Base-by-base conservation (phyloP, 345 rosid genomes). In the Populus euphratica region DNA sequence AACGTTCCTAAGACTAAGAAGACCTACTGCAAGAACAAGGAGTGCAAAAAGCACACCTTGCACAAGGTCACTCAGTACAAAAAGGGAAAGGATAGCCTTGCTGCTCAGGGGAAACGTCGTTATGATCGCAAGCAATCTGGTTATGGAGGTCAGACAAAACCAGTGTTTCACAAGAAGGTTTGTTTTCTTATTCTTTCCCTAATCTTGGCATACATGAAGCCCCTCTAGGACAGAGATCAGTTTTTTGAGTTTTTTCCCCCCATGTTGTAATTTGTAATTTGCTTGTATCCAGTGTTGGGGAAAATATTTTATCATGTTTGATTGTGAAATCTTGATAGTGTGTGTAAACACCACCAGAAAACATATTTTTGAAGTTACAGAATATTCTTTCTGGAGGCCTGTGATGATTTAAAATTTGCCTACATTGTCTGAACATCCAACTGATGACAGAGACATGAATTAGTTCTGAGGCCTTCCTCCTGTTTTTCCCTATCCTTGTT, bases 1-100 rank as follows among this genome's bases (percentile, higher is more conserved):
- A 92, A 92, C 78, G 89, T 91, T 77, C 95, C 95, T 4, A 91
- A 92, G 86, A 92, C 95, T 0, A 92, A 92, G 94, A 92, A 92
- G 84, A 78, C 81, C 33, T 73, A 67, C 62, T 78, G 77, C 68
- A 78, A 78, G 47, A 50, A 31, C 77, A 78, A 78, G 77, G 77
- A 78, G 54, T 66, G 81, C 77, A n/a, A 41, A 5, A 73, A 78
- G 54, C 80, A 78, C 71, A 68, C 78, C 17, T 47, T 79, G 65
- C 78, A 74, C 39, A 70, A 74, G 70, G 73, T 79, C 13, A 79
- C 77, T 20, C 81, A 79, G 21, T 79, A 68, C 74, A 79, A 79
- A 49, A 79, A 79, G 35, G 69, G 78, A 21, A 79, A 79, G 35
- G 81, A 62, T 67, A 78, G 77, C 47, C 62, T 66, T 29, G 76